Conservation (phyloP, 768 basidiomycete species). For the Auricularia heimuer region DNA sequence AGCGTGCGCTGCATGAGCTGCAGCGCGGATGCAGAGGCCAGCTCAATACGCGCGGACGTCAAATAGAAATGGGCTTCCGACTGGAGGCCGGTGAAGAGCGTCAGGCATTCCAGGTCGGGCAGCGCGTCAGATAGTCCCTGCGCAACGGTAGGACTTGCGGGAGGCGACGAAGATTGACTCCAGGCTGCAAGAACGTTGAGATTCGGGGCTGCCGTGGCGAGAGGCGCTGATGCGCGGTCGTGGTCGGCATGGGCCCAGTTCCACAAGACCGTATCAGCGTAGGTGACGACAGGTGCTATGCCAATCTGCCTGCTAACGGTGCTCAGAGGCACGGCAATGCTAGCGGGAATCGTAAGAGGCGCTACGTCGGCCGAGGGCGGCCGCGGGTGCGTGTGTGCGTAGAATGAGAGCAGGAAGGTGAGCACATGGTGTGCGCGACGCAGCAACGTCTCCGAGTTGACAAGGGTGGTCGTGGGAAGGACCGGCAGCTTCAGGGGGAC, state of each 20-base stretch:
- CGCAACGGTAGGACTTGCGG: not conserved
- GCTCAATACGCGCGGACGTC: conserved; percentile 75
- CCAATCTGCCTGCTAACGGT: conserved; percentile 60
- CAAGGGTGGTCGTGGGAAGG: conserved; percentile 45
- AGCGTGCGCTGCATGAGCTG: conserved; percentile 74
- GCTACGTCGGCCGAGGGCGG: conserved; percentile 21
- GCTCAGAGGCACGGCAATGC: conserved; percentile 67
- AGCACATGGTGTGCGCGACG: conserved; percentile 86
- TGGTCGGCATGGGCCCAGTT: conserved; percentile 67
- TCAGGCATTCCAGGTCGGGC: conserved; percentile 57
- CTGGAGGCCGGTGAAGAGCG: conserved; percentile 64
- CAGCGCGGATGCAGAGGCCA: conserved; percentile 77
- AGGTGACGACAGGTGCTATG: conserved; percentile 81
- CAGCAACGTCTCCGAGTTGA: conserved; percentile 46
- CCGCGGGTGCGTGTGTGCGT: conserved; percentile 65
- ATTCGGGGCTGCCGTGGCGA: not conserved
- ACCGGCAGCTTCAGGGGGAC: conserved; percentile 50
- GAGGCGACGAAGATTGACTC: not conserved
- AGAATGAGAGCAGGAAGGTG: conserved; percentile 83
- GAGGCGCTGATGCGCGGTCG: conserved; percentile 35
- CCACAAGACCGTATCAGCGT: conserved; percentile 86
- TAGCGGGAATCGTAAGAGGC: conserved; percentile 54
- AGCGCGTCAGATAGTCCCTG: conserved; percentile 10
- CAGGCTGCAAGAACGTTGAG: not conserved
- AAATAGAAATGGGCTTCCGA: conserved; percentile 88